Evolutionary conservation across 2,329 filamentous ascomycete genomes (phyloP).

Genomic region (Nigrospora oryzae): DNA sequence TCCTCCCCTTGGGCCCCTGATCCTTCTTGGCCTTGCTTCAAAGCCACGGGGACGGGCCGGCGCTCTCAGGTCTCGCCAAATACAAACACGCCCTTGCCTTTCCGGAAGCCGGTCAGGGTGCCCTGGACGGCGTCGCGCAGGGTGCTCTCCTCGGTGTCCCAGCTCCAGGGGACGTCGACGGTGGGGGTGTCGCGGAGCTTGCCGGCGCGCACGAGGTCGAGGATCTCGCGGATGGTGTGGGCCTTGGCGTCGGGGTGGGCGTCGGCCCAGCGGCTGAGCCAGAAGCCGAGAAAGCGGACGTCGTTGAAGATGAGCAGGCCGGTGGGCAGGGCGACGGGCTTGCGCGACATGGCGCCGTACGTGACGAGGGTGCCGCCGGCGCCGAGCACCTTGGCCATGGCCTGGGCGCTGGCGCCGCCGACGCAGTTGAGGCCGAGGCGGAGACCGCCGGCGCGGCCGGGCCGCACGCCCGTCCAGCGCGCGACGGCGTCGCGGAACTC

Average conservation of each 20-base stretch:
- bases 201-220: slow-evolving; percentile 65
- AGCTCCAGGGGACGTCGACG: slow-evolving; percentile 75
- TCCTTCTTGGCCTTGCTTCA: background rate
- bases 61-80: slow-evolving; percentile 51
- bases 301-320: slow-evolving; percentile 91
- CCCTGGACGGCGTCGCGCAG: slow-evolving; percentile 71
- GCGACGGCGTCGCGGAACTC: slow-evolving; percentile 55
- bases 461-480: slow-evolving; percentile 50
- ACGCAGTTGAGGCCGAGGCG: slow-evolving; percentile 87
- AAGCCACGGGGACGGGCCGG: background rate
- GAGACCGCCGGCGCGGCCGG: slow-evolving; percentile 61
- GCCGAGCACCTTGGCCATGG: slow-evolving; percentile 66
- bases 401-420: slow-evolving; percentile 74
- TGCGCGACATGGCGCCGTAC: slow-evolving; percentile 90
- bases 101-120: slow-evolving; percentile 74
- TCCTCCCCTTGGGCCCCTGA: too few species aligned
- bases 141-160: slow-evolving; percentile 63
- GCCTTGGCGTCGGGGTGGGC: slow-evolving; percentile 64
- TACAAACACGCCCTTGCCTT: slow-evolving; percentile 84
- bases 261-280: slow-evolving; percentile 87
- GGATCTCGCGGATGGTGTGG: slow-evolving; percentile 75
- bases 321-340: slow-evolving; percentile 74
- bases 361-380: slow-evolving; percentile 72
- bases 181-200: slow-evolving; percentile 78
- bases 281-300: slow-evolving; percentile 83